Evolutionary conservation across 2,329 filamentous ascomycete genomes (phyloP), one percentile per base, ranked within the genome.

Genomic region (Fusarium bactridioides): DNA sequence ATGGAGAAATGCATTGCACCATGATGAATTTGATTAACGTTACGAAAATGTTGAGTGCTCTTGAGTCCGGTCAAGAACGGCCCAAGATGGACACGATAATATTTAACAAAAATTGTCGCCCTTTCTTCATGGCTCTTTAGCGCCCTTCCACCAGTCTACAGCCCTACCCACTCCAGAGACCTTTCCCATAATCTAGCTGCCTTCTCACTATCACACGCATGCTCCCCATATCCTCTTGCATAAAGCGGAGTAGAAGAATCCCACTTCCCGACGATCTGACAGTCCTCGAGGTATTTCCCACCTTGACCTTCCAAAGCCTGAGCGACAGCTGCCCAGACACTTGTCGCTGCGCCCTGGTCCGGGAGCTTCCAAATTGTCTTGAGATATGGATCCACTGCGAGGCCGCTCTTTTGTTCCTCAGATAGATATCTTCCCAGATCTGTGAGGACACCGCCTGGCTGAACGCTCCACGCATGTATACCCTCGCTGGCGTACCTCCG

Each of bases 221-320:
- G 53, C 5, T 50, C 44, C 7, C 21, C 64, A n/a, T 45, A 35
- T 0, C 64, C 64, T 38, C 51, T 64, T 25, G 15, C 44, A 19
- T 59, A 66, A 5, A 50, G 9, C 1, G 31, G 40, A 19, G 27
- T 25, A 8, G 33, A 44, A 6, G 44, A 5, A 15, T 66, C 51
- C 51, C 51, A 66, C 5, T 59, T 66, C 16, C 51, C 51, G 6
- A 51, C 41, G 7, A 66, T 51, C 4, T 66, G 64, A 19, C 64
- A 66, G 21, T 66, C 44, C 21, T 66, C 64, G 1, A 66, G 61
- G 8, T 66, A 66, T 7, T 35, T 66, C 3, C 64, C 64, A 1
- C 61, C 63, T n/a, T 60, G 10, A 0, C 61, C 64, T 35, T 66
- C 61, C 7, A 66, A 21, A 4, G 33, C 64, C 3, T 59, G 0